These are phyloP conservation scores for Eimeria acervulina DNA, from an alignment of 169 alveolate species.

Conservation along the genomic window DNA sequence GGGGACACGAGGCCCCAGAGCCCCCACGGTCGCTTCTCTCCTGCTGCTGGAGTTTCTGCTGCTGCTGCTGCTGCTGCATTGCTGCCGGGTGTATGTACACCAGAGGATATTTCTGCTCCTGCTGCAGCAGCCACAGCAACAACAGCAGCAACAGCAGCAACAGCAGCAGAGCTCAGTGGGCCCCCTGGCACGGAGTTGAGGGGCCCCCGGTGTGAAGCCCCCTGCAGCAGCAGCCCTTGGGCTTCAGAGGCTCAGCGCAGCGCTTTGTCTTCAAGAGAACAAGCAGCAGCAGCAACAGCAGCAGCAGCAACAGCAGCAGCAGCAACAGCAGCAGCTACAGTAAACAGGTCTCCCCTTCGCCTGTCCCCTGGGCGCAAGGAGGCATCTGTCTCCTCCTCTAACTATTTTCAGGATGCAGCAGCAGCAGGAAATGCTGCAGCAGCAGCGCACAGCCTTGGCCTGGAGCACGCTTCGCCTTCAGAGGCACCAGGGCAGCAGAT, in stretches of 20 bases:
- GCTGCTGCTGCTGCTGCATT: no score
- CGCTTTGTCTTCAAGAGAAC: not conserved
- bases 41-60: no score
- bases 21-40: not conserved
- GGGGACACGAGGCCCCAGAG: conserved; percentile 19
- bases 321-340: conserved; percentile 4
- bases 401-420: not conserved
- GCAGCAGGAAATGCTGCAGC: no score
- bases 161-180: not conserved
- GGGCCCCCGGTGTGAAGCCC: not conserved
- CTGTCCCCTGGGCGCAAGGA: not conserved
- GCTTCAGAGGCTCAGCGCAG: not conserved
- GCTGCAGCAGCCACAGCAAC: not conserved
- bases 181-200: not conserved
- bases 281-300: not conserved
- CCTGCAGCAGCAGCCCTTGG: not conserved
- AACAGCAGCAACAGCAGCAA: conserved; percentile 21
- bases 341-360: not conserved
- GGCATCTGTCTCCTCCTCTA: not conserved
- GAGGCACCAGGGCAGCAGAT: not conserved
- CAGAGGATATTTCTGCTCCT: not conserved
- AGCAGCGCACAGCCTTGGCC: not conserved
- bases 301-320: not conserved
- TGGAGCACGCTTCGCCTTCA: not conserved
- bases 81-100: not conserved